These are phyloP conservation scores for Wallacemonas sp. DNA, from an alignment of 208 protist genomes.

Conservation along the genomic window DNA sequence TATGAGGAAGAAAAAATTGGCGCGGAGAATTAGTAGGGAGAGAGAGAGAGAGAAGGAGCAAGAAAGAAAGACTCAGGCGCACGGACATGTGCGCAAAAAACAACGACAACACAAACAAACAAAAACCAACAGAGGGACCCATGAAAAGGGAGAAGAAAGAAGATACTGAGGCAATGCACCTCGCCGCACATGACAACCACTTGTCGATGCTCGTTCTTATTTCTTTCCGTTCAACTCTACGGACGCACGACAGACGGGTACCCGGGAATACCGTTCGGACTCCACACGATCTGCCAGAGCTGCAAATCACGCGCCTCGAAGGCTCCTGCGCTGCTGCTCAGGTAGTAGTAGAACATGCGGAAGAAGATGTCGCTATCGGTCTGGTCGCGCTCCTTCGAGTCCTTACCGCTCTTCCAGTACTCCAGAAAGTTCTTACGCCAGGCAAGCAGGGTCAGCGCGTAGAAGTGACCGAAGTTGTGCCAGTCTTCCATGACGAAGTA, in stretches of 20 bases:
- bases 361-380: conserved; percentile 31
- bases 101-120: conserved; percentile 2
- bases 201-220: conserved; percentile 7
- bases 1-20: no score
- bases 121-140: not conserved
- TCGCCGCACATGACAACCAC: no score
- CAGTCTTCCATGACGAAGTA: conserved; percentile 60
- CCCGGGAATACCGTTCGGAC: conserved; percentile 34
- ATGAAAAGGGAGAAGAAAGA: not conserved
- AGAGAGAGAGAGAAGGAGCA: not conserved
- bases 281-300: conserved; percentile 61
- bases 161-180: no score
- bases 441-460: conserved; percentile 43
- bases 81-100: not conserved
- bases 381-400: conserved; percentile 14
- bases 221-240: not conserved
- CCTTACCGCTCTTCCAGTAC: conserved; percentile 24
- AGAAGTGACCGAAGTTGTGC: conserved; percentile 68
- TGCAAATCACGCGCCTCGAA: conserved; percentile 50
- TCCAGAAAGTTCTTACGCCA: conserved; percentile 51
- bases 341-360: conserved; percentile 69
- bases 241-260: conserved; percentile 27
- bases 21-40: no score
- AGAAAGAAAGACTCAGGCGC: not conserved
- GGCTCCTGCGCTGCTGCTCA: conserved; percentile 55